Conservation (phyloP, 75 land plant species). For the Azolla pinnata region DNA sequence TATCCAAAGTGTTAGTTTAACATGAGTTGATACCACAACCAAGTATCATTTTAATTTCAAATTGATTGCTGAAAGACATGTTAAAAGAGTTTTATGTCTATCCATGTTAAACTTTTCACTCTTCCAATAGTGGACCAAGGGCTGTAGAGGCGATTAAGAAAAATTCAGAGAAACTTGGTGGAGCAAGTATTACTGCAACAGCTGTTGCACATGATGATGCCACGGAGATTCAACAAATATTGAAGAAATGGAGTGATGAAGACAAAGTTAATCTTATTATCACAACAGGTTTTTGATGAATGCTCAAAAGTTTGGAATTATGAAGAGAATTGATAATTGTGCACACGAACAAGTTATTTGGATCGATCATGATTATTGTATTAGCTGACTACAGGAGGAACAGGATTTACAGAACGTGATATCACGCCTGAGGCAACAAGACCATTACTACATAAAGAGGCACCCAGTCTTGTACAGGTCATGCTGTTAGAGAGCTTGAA, state of each 20-base stretch:
- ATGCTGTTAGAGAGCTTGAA: slow-evolving; percentile 91
- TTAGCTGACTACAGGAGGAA: slow-evolving; percentile 95
- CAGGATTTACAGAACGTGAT: slow-evolving; percentile 88
- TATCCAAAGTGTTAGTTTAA: too few species aligned
- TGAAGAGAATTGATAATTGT: too few species aligned
- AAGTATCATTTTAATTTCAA: too few species aligned
- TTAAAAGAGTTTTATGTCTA: too few species aligned
- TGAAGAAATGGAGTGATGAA: slow-evolving; percentile 66
- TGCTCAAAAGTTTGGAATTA: too few species aligned
- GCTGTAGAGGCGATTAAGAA: slow-evolving; percentile 80
- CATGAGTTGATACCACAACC: too few species aligned
- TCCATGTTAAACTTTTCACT: too few species aligned
- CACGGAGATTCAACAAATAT: slow-evolving; percentile 42
- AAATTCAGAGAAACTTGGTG: slow-evolving; percentile 69
- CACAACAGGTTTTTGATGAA: slow-evolving; percentile 56
- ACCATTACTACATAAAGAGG: slow-evolving; percentile 63
- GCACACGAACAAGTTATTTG: too few species aligned
- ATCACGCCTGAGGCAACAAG: slow-evolving; percentile 98
- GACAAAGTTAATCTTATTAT: slow-evolving; percentile 76
- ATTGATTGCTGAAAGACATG: too few species aligned
- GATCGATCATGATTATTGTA: too few species aligned
- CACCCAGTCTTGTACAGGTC: slow-evolving; percentile 74
- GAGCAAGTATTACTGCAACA: slow-evolving; percentile 66
- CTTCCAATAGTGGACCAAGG: slow-evolving; percentile 93
- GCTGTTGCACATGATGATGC: slow-evolving; percentile 72